phyloP scores from a whole-genome alignment of 2,329 filamentous ascomycete genomes.

The Fusarium sp. region DNA sequence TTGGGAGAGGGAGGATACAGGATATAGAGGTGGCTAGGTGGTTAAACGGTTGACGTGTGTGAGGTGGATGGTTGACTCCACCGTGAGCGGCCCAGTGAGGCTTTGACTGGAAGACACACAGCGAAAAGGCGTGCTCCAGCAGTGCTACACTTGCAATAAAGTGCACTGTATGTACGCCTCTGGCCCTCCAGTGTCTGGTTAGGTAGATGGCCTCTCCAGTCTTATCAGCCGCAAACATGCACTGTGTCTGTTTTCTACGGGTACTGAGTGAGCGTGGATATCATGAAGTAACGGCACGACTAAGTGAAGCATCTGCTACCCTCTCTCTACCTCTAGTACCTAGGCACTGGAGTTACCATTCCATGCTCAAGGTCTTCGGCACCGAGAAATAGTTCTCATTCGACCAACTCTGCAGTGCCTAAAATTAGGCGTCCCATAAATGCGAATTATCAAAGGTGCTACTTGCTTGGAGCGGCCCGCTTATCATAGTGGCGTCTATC shows the following conservation, averaged over 20 bases:
- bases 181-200: slow-evolving; percentile 9
- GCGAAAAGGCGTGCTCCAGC: slow-evolving; percentile 1
- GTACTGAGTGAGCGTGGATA: not conserved
- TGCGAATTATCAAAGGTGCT: slow-evolving; percentile 24
- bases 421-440: not conserved
- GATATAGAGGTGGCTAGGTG: slow-evolving; percentile 3
- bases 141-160: slow-evolving; percentile 28
- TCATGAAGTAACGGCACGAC: not conserved
- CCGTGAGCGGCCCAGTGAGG: slow-evolving; percentile 24
- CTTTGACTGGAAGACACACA: slow-evolving; percentile 19
- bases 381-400: not conserved
- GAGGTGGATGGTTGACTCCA: slow-evolving; percentile 30
- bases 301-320: not conserved
- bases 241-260: slow-evolving; percentile 23
- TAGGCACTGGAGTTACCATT: not conserved
- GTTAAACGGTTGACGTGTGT: slow-evolving; percentile 39
- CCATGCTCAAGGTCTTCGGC: not conserved
- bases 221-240: slow-evolving; percentile 27
- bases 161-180: not conserved
- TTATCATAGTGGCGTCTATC: slow-evolving; percentile 27
- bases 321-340: no score
- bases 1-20: slow-evolving; percentile 24
- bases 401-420: not conserved
- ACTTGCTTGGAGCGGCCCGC: slow-evolving; percentile 31
- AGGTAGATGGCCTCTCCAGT: slow-evolving; percentile 11